A percentile compares a stretch with the other conserved stretches of the same genome.
These are phyloP conservation scores for Venturiaceae sp. DNA, from an alignment of 2,329 filamentous ascomycete genomes.

Conservation along the genomic window DNA sequence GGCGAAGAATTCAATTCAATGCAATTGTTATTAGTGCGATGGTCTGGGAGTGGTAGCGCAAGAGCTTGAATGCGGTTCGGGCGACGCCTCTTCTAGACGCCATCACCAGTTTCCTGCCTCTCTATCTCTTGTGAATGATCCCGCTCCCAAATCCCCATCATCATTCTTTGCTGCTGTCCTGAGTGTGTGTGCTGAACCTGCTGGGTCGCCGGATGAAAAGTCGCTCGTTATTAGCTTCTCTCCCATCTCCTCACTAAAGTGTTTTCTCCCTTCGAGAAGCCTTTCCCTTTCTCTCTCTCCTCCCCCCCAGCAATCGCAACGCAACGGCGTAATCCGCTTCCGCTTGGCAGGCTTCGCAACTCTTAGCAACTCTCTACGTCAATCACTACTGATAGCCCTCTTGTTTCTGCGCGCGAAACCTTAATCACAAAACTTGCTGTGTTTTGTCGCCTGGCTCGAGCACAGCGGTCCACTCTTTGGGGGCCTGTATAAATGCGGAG, in stretches of 20 bases:
- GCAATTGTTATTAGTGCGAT: neutral
- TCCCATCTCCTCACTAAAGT: too few relatives aligned
- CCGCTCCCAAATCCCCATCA: too few relatives aligned
- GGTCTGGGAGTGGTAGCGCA: too few relatives aligned
- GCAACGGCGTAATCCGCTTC: neutral
- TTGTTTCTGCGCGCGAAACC: neutral
- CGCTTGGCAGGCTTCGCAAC: neutral
- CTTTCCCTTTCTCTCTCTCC: too few relatives aligned
- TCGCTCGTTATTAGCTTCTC: constrained; percentile 2
- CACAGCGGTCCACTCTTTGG: neutral
- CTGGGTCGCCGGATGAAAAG: too few relatives aligned
- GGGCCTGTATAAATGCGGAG: constrained; percentile 25
- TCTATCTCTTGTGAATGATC: too few relatives aligned
- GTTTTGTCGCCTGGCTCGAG: constrained; percentile 2
- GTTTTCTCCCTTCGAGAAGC: too few relatives aligned
- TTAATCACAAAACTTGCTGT: neutral
- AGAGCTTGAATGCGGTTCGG: too few relatives aligned
- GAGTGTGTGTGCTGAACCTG: too few relatives aligned
- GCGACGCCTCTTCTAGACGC: too few relatives aligned
- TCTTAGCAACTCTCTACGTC: neutral
- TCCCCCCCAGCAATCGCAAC: neutral
- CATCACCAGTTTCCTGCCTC: too few relatives aligned
- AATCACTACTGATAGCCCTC: neutral
- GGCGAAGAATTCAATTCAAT: neutral
- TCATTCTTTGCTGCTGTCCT: too few relatives aligned